Evolutionary conservation across 768 basidiomycete species (phyloP).

Genomic region (Lactifluus pinguis): DNA sequence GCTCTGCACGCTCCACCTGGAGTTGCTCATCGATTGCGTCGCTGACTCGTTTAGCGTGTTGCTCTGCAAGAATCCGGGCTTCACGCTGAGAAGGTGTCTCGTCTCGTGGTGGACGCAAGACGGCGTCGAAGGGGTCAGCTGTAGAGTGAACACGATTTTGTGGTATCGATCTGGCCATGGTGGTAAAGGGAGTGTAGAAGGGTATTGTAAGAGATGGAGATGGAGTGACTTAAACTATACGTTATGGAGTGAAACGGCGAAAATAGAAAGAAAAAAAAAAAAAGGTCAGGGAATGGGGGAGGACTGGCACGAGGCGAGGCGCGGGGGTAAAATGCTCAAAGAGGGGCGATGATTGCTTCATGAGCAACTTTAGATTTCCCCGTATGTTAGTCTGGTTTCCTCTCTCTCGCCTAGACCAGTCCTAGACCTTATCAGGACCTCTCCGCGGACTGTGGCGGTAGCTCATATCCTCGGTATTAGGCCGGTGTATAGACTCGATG

Average conservation of each 20-base stretch:
- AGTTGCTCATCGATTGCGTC: slow-evolving; percentile 77
- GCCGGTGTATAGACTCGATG: too few species aligned
- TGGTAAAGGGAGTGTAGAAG: background rate
- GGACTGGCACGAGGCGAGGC: too few species aligned
- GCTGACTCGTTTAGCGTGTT: slow-evolving; percentile 63
- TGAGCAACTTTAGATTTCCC: too few species aligned
- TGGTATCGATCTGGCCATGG: slow-evolving; percentile 13
- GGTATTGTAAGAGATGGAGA: background rate
- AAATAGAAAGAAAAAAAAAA: too few species aligned
- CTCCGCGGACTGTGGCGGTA: background rate
- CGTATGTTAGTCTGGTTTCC: too few species aligned
- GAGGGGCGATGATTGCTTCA: too few species aligned
- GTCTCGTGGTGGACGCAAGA: slow-evolving; percentile 59
- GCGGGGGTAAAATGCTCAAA: too few species aligned
- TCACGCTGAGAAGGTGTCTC: slow-evolving; percentile 64
- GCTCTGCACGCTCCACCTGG: slow-evolving; percentile 51
- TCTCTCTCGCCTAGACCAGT: too few species aligned
- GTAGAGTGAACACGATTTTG: slow-evolving; percentile 29
- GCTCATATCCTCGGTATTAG: too few species aligned
- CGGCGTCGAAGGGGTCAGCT: slow-evolving; percentile 64
- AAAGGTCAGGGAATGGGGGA: too few species aligned
- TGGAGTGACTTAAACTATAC: too few species aligned
- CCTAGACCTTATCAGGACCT: background rate
- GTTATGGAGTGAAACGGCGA: too few species aligned
- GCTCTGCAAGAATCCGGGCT: slow-evolving; percentile 53